Conservation (phyloP, 2,329 filamentous ascomycete genomes). For the Ceratocystis lukuohia region DNA sequence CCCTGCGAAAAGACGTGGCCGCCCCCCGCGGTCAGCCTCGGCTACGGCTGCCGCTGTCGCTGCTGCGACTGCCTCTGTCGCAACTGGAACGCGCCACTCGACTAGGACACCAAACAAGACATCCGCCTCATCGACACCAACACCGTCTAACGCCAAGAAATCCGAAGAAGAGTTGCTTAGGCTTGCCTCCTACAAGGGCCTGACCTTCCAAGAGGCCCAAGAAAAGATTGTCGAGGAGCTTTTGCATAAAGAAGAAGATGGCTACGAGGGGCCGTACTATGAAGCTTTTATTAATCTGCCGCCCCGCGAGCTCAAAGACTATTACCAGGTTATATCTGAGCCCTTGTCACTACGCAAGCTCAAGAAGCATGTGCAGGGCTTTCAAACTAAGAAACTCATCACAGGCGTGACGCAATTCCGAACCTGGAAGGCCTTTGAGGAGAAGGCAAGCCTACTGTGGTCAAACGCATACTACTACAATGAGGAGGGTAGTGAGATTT, state of each 20-base stretch:
- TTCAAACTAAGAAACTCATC: conserved; percentile 52
- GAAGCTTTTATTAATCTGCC: conserved; percentile 68
- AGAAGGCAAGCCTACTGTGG: conserved; percentile 72
- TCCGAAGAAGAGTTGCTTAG: conserved; percentile 26
- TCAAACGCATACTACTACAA: conserved; percentile 81
- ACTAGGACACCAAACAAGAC: conserved; percentile 13
- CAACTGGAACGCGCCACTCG: conserved; percentile 12
- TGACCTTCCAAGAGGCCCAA: conserved; percentile 72
- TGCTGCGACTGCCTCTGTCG: background rate
- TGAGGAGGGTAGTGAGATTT: conserved; percentile 80
- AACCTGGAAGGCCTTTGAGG: conserved; percentile 68
- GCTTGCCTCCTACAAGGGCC: conserved; percentile 52
- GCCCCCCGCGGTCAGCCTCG: conserved; percentile 12
- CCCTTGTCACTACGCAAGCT: conserved; percentile 67
- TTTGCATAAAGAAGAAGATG: conserved; percentile 52
- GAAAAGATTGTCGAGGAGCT: conserved; percentile 71
- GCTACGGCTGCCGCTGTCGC: background rate
- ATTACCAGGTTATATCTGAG: conserved; percentile 71
- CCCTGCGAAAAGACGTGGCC: conserved; percentile 15
- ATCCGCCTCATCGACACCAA: conserved; percentile 9
- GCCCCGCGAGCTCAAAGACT: conserved; percentile 62
- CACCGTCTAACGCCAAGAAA: conserved; percentile 15
- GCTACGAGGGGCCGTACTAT: conserved; percentile 55
- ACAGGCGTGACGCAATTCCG: conserved; percentile 58
- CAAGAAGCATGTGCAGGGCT: conserved; percentile 62